A percentile compares a stretch with the other conserved stretches of the same genome.
phyloP scores from a whole-genome alignment of 345 rosid genomes.

The Eucalyptus polybractea region DNA sequence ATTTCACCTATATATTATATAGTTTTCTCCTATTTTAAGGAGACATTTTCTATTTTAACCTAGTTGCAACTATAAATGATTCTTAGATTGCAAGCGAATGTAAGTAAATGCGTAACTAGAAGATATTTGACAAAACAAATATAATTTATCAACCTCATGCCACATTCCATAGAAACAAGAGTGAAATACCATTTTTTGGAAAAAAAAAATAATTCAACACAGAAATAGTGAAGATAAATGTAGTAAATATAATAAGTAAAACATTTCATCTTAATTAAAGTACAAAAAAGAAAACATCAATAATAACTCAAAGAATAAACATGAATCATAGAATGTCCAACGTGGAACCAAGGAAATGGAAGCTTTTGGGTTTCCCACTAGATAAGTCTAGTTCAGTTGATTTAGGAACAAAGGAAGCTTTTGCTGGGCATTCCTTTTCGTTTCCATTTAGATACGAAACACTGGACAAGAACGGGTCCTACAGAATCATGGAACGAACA shows the following conservation, averaged over 20 bases:
- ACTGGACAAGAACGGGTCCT: background rate
- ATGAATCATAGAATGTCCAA: background rate
- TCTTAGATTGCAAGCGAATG: background rate
- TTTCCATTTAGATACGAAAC: background rate
- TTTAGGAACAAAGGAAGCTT: background rate
- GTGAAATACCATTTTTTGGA: background rate
- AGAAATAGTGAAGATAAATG: background rate
- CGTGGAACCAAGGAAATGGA: background rate
- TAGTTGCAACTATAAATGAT: background rate
- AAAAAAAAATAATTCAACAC: background rate
- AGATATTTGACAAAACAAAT: background rate
- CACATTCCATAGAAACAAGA: background rate
- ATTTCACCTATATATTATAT: background rate
- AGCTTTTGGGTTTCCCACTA: background rate
- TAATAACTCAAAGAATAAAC: background rate
- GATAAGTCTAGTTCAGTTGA: background rate
- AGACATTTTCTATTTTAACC: background rate
- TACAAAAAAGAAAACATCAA: background rate
- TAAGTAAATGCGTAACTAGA: background rate
- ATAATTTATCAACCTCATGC: background rate
- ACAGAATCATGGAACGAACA: background rate
- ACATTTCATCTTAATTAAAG: background rate
- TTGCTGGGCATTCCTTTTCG: background rate
- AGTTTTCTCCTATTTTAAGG: background rate
- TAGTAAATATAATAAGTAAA: background rate